phyloP scores from a whole-genome alignment of 495 filamentous ascomycete genomes.

The Penicillium angulare region DNA sequence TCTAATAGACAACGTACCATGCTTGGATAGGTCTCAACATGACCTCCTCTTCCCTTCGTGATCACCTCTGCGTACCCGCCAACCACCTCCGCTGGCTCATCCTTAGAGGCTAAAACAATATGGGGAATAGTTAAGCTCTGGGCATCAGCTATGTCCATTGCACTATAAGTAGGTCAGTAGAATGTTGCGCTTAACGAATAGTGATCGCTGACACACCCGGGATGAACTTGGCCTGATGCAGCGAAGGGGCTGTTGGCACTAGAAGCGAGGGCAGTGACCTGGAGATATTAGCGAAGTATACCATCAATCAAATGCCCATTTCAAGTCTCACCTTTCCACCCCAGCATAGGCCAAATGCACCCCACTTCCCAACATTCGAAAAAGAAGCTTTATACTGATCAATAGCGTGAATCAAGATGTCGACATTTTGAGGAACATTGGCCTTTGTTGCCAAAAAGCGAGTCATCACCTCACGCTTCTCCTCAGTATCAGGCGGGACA shows the following conservation, averaged over 20 bases:
- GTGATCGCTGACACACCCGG: slow-evolving; percentile 30
- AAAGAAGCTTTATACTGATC: slow-evolving; percentile 25
- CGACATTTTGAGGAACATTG: slow-evolving; percentile 21
- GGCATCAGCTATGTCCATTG: slow-evolving; percentile 42
- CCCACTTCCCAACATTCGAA: slow-evolving; percentile 38
- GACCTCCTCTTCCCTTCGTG: slow-evolving; percentile 29
- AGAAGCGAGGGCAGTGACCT: slow-evolving; percentile 45
- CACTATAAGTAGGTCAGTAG: slow-evolving; percentile 17
- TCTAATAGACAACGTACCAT: slow-evolving; percentile 25
- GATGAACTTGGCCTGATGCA: slow-evolving; percentile 51
- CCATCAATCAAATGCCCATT: neutral
- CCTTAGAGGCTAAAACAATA: slow-evolving; percentile 51
- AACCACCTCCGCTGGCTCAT: slow-evolving; percentile 47
- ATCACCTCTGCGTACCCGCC: slow-evolving; percentile 39
- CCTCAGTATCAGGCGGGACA: slow-evolving; percentile 41
- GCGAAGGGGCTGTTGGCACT: slow-evolving; percentile 41
- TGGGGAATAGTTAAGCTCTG: slow-evolving; percentile 50
- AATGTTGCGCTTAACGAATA: neutral
- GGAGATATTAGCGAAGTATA: neutral
- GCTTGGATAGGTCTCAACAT: slow-evolving; percentile 49
- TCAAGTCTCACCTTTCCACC: slow-evolving; percentile 39
- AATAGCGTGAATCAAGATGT: slow-evolving; percentile 21
- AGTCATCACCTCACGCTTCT: slow-evolving; percentile 36
- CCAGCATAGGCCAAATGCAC: slow-evolving; percentile 49
- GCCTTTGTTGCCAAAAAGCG: slow-evolving; percentile 29